Evolutionary conservation across 306 rosid genomes (phyloP), one percentile per base, ranked within the genome.

Genomic region (Cucurbita pepo): DNA sequence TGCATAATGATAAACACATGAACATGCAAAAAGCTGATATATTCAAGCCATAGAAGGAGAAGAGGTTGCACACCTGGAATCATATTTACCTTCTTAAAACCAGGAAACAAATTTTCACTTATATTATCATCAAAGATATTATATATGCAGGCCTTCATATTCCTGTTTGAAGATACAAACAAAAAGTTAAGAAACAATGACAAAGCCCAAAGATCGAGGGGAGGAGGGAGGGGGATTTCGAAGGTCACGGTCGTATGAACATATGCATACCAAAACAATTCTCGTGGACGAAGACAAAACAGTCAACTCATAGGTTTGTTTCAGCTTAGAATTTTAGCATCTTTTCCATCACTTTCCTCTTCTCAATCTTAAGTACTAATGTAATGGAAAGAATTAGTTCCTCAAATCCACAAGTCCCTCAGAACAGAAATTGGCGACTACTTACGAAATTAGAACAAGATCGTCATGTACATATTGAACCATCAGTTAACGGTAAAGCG

Each of bases 91-190:
- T 81, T 69, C 78, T 71, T 69, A 84, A 89, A 91, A 77, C 89
- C 91, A 80, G 96, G 96, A 87, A 82, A 85, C 75, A 76, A 84
- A 44, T 88, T 77, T 81, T 89, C 86, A 56, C 79, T 76, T 41
- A 88, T 90, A 76, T 87, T 87, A 73, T 86, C 86, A 73, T 86
- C 96, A 81, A 87, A 84, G 75, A 94, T 89, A 83, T 86, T 79
- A 81, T 91, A 91, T 53, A 91, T 89, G 72, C 78, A 79, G 79
- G 38, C 80, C 77, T 91, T 94, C 84, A 77, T 41, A 82, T 90
- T 83, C 91, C 98, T 94, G 88, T 55, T 79, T 61, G 71, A 77
- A 83, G 75, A 65, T 48, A 70, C 57, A 77, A 10, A 72, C 4
- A 21, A 56, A 11, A 56, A 7, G 12, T 56, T n/a, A 16, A 18